These are phyloP conservation scores for Draba incana DNA, from an alignment of 345 rosid genomes.

Conservation along the genomic window DNA sequence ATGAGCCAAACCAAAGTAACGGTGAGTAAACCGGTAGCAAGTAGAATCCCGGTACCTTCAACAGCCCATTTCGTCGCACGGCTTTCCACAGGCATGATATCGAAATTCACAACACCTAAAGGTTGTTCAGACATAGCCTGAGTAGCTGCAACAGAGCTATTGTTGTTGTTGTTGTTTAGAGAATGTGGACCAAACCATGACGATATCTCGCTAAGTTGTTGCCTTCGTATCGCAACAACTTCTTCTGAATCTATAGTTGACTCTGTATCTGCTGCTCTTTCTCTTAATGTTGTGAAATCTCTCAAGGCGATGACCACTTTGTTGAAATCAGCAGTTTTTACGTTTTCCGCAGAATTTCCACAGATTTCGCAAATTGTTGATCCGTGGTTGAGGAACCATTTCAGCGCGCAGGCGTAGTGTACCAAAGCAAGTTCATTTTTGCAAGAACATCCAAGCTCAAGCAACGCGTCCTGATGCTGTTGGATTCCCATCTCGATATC, in stretches of 20 bases:
- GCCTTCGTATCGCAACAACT: conserved; percentile 78
- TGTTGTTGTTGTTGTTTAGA: conserved; percentile 40
- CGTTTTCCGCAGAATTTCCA: conserved; percentile 65
- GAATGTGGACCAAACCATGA: conserved; percentile 78
- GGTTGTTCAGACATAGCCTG: conserved; percentile 74
- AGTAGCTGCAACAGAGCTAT: conserved; percentile 50
- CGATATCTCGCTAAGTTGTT: conserved; percentile 77
- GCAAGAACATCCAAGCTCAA: conserved; percentile 95
- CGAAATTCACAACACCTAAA: conserved; percentile 54
- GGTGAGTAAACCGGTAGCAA: conserved; percentile 89
- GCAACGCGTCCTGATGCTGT: conserved; percentile 52
- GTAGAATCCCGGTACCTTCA: conserved; percentile 93
- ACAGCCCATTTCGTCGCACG: conserved; percentile 94
- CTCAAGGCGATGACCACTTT: conserved; percentile 69
- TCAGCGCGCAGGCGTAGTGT: conserved; percentile 92
- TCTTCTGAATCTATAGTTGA: conserved; percentile 78
- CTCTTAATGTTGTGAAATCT: conserved; percentile 74
- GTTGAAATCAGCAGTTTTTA: conserved; percentile 61
- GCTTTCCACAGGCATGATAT: conserved; percentile 55
- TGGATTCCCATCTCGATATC: conserved; percentile 79
- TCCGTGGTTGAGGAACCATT: conserved; percentile 97
- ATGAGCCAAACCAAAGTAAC: conserved; percentile 94
- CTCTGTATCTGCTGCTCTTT: conserved; percentile 57
- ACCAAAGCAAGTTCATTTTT: conserved; percentile 88
- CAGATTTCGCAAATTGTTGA: conserved; percentile 94